Base-by-base conservation (phyloP, 306 rosid species). In the Morella rubra region DNA sequence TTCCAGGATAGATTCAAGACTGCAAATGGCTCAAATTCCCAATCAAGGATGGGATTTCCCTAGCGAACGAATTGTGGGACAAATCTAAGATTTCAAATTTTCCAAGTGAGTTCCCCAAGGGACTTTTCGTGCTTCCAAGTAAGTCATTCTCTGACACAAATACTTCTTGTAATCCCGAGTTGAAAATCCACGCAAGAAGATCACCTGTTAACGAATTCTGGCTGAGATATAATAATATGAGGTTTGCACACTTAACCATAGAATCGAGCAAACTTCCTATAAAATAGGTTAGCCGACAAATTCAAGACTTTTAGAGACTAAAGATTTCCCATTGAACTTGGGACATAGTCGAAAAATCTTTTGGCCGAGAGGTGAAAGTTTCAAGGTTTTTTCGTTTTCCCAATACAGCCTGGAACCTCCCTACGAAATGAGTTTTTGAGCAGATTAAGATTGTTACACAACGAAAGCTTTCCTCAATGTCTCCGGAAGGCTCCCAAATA, bases 321-420 rank as follows among this genome's bases (percentile, higher is more conserved):
- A 79, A 96, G 93, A 73, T 87, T 86, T 52, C 96, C 96, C 4
- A 91, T 20, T 40, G 96, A 87, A 56, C 71, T 75, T 3, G 98
- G 99, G 73, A 92, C 79, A 53, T 60, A 76, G 75, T 98, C 97
- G 14, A 93, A 84, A 81, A 96, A 91, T 72, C 85, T 77, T 37
- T 96, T 96, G 58, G 66, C 10, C 0, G 99, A 92, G 46, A 96
- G 86, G 80, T 96, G 97, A 80, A 96, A 76, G 65, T 78, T 82
- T 82, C 92, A 88, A 10, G 92, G 90, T 76, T 84, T 85, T 73
- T 75, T 90, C 93, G 92, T 83, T 45, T 88, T 96, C 22, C 91
- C 97, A 80, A 96, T 86, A 96, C 99, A 89, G 24, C 76, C 84
- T 10, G 96, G 90, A 92, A 92, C 66, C 81, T 84, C 89, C 40